phyloP scores from a whole-genome alignment of 305 asterid species.

The Coffea humblotiana region DNA sequence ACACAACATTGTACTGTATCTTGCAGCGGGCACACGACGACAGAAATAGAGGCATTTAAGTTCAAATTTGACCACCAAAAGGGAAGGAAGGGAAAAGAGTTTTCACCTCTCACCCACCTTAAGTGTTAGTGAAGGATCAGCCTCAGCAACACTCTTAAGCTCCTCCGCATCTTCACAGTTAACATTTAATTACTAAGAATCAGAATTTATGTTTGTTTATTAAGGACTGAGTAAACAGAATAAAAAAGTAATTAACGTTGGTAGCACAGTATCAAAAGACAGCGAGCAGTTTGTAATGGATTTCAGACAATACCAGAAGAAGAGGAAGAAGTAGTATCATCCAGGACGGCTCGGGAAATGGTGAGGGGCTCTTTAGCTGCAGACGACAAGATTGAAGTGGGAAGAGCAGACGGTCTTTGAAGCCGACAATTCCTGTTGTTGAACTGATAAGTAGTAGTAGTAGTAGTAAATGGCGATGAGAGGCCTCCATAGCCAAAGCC shows the following conservation, averaged over 20 bases:
- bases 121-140: conserved; percentile 45
- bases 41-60: neutral
- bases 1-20: neutral
- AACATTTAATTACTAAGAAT: neutral
- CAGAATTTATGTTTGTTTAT: neutral
- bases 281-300: too few relatives aligned
- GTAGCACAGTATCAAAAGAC: too few relatives aligned
- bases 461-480: neutral
- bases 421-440: too few relatives aligned
- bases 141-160: conserved; percentile 19
- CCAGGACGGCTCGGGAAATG: conserved; percentile 3
- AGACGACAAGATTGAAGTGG: neutral
- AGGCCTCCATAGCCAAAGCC: neutral
- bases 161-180: conserved; percentile 35
- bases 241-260: too few relatives aligned
- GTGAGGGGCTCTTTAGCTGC: neutral
- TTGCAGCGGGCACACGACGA: neutral
- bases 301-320: neutral
- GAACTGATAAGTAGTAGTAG: too few relatives aligned
- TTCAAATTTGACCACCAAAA: too few relatives aligned
- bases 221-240: neutral
- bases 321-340: neutral
- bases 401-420: neutral
- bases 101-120: conserved; percentile 42
- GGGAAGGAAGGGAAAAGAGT: too few relatives aligned